Evolutionary conservation across 345 rosid species (phyloP).

Genomic region (Populus euphratica): DNA sequence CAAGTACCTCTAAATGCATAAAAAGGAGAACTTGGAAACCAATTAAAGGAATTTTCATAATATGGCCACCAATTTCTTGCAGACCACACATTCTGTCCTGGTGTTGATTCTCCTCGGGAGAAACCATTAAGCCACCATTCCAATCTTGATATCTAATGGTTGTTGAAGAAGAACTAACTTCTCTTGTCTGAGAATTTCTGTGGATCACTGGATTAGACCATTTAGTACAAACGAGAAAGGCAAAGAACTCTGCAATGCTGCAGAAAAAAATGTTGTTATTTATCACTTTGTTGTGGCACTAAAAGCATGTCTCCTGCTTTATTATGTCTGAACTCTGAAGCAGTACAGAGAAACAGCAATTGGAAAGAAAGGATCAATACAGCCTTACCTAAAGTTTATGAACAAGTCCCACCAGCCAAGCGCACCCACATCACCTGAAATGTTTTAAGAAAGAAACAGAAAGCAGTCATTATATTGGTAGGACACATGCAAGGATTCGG

Average conservation of each 20-base stretch:
- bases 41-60: constrained; percentile 82
- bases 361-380: constrained; percentile 5
- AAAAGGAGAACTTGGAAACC: constrained; percentile 87
- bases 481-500: background rate
- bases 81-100: constrained; percentile 66
- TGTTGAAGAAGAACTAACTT: constrained; percentile 58
- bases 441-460: constrained; percentile 16
- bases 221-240: constrained; percentile 89
- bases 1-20: constrained; percentile 81
- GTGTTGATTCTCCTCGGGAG: constrained; percentile 56
- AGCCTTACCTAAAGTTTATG: constrained; percentile 72
- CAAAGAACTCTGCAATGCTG: constrained; percentile 95
- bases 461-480: constrained; percentile 2
- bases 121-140: constrained; percentile 78
- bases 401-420: constrained; percentile 98
- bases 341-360: constrained; percentile 1
- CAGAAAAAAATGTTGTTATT: constrained; percentile 24
- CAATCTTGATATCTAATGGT: constrained; percentile 75
- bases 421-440: constrained; percentile 80
- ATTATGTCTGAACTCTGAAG: background rate
- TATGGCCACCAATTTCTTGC: constrained; percentile 92
- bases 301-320: constrained; percentile 2
- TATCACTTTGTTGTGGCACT: constrained; percentile 20
- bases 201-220: constrained; percentile 95
- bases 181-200: constrained; percentile 47